Evolutionary conservation across 306 rosid species (phyloP), one percentile per base, ranked within the genome.

Genomic region (Cyclanthera cordifolia): DNA sequence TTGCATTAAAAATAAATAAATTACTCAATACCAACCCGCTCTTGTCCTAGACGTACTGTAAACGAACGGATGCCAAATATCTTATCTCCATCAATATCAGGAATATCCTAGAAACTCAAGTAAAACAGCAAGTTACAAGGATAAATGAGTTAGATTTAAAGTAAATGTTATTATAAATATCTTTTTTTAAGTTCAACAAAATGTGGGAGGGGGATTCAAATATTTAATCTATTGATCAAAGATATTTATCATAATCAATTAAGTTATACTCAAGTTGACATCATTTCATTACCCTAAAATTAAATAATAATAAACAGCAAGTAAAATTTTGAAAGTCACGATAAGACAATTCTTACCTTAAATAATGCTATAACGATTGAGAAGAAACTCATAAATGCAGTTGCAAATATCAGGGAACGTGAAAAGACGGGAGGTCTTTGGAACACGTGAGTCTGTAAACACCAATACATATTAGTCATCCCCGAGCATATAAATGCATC

Each of bases 311-410:
- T 14, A 23, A 8, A 46, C 9, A 67, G 50, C 46, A 25, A 54
- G 24, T 7, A 24, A 32, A 16, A 12, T 49, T 37, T 14, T 32
- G 19, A 50, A 48, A 30, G 43, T 50, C 12, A 24, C 41, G 6
- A 53, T 45, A 69, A 51, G 53, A 10, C 27, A 72, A 74, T 6
- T 66, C 61, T 70, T 83, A 93, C 99, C 99, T 93, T 93, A 73
- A 93, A 93, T 67, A 93, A 79, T 53, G 99, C 99, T 32, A 93
- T 93, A 76, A 93, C 99, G 47, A 93, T 83, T 34, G 99, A 93
- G 85, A 93, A 93, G 89, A 93, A 93, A 81, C 95, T 88, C 99
- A 93, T 90, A 80, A 93, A 93, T 73, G 91, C 95, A 52, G 90
- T 88, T 59, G 99, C 97, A 20, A 93, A 93, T 52, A 90, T 79